Conservation (phyloP, 495 filamentous ascomycete species). For the Tirmania nivea region DNA sequence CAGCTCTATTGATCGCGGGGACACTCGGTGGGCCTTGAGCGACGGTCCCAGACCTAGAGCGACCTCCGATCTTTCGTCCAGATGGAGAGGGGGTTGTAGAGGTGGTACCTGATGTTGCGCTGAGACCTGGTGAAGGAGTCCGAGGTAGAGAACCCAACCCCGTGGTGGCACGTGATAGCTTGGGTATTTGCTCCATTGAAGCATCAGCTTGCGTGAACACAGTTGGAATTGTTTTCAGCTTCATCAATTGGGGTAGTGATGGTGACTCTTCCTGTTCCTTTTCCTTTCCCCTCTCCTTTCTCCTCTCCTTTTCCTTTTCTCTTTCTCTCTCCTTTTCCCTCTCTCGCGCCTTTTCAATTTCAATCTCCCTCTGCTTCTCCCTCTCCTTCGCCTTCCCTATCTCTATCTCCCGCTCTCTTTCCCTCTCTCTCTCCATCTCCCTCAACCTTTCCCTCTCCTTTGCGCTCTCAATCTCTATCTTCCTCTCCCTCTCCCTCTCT, state of each 20-base stretch:
- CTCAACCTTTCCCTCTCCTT: neutral
- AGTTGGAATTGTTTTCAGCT: neutral
- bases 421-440: neutral
- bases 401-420: neutral
- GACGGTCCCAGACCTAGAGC: neutral
- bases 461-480: neutral
- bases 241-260: neutral
- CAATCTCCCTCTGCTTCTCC: neutral
- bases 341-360: neutral
- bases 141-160: neutral
- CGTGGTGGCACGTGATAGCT: no score
- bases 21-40: neutral
- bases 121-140: neutral
- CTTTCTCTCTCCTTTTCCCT: no score
- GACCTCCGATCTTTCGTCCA: no score
- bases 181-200: neutral
- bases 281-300: no score
- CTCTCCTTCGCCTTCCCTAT: neutral
- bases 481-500: neutral
- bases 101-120: neutral
- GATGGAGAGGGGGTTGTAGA: neutral
- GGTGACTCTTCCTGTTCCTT: no score
- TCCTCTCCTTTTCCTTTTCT: no score
- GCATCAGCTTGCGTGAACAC: neutral
- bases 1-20: neutral